Percentiles rank a stretch among this genome's conserved stretches.
phyloP scores from a whole-genome alignment of 306 rosid genomes.

The Rosa lucieae region DNA sequence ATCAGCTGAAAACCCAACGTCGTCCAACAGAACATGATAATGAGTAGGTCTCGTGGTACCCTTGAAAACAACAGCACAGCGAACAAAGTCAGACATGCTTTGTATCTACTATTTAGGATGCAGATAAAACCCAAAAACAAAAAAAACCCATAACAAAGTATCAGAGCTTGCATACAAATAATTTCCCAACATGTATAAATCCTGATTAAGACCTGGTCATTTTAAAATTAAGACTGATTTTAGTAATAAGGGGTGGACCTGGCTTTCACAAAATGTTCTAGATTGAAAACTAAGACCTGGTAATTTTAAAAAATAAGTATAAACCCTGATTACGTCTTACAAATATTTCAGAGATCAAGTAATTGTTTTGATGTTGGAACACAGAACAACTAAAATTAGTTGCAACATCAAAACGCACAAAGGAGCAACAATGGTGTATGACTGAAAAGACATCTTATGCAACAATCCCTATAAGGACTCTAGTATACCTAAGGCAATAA shows the following conservation, averaged over 20 bases:
- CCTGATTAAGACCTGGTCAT: neutral
- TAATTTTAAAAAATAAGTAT: neutral
- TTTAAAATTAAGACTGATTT: neutral
- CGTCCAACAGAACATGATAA: slow-evolving; percentile 79
- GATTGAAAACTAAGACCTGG: neutral
- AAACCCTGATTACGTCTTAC: neutral
- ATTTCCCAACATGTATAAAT: too few relatives aligned
- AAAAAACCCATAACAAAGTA: neutral
- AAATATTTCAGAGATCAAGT: neutral
- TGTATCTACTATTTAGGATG: neutral
- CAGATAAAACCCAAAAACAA: neutral
- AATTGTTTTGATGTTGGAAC: neutral
- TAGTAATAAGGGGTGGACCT: neutral
- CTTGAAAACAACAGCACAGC: slow-evolving; percentile 29
- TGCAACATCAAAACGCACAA: too few relatives aligned
- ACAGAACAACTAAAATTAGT: neutral
- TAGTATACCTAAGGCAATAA: neutral
- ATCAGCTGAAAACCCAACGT: slow-evolving; percentile 79
- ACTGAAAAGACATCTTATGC: neutral
- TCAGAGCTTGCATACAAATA: neutral
- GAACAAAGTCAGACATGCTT: neutral
- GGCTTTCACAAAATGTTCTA: neutral
- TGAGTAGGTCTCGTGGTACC: slow-evolving; percentile 94
- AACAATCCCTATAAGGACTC: neutral
- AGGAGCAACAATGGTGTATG: neutral